phyloP scores from a whole-genome alignment of 139 green algal genomes.

The Chlamydomonas applanata region DNA sequence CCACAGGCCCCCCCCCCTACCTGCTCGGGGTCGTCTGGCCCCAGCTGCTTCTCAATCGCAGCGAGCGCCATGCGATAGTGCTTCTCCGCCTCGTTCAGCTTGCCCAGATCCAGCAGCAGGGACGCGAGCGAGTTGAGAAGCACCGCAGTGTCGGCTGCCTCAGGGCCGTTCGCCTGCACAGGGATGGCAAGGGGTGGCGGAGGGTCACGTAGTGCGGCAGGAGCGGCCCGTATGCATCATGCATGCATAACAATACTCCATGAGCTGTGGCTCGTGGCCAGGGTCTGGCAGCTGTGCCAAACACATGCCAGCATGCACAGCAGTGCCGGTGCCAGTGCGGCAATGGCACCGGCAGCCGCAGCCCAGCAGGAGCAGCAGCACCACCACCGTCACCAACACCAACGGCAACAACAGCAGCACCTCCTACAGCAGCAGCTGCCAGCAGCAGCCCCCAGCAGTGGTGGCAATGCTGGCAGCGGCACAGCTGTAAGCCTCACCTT shows the following conservation, averaged over 20 bases:
- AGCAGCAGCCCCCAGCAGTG: no score
- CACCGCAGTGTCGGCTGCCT: slow-evolving; percentile 12
- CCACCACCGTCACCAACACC: no score
- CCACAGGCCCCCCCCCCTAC: no score
- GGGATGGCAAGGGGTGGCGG: no score
- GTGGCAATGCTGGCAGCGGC: no score
- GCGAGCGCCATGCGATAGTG: slow-evolving; percentile 14
- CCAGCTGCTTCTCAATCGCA: slow-evolving; percentile 5
- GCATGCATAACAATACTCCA: not conserved
- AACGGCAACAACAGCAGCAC: no score
- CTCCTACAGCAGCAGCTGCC: no score
- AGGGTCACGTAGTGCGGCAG: no score
- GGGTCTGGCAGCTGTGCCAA: not conserved
- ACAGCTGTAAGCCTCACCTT: not conserved
- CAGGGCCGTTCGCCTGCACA: not conserved
- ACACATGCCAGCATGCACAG: no score
- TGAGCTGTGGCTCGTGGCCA: not conserved
- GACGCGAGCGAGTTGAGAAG: slow-evolving; percentile 18
- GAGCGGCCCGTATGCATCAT: no score
- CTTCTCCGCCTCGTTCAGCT: slow-evolving; percentile 4
- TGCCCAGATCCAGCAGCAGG: slow-evolving; percentile 15
- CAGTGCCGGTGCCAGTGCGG: no score
- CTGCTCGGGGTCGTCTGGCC: slow-evolving; percentile 8
- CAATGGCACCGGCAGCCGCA: no score
- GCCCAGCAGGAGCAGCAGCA: not conserved